phyloP scores from a whole-genome alignment of 2,329 filamentous ascomycete species.

The Herpotrichia juniperi region DNA sequence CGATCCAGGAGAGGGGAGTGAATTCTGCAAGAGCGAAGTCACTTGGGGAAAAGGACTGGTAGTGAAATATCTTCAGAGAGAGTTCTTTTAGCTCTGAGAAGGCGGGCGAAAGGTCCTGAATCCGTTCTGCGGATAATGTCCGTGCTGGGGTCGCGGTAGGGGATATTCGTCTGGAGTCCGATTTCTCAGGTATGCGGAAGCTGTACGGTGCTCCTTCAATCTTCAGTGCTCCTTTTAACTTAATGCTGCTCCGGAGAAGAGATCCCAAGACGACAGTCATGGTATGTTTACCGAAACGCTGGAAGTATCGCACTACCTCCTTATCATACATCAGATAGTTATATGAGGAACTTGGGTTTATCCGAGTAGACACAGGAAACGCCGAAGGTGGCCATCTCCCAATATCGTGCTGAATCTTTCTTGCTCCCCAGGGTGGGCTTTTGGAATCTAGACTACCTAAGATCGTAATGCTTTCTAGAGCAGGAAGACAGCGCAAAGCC shows the following conservation, averaged over 20 bases:
- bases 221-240: constrained; percentile 2
- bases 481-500: constrained; percentile 8
- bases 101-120: neutral
- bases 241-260: constrained; percentile 5
- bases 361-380: neutral
- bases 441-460: neutral
- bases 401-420: neutral
- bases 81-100: neutral
- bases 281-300: constrained; percentile 3
- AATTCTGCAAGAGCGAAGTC: neutral
- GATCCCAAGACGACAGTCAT: constrained; percentile 10
- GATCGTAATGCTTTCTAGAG: constrained; percentile 6
- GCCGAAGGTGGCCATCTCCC: neutral
- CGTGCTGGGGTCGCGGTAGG: constrained; percentile 6
- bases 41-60: neutral
- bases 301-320: neutral
- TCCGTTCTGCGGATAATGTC: constrained; percentile 6
- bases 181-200: constrained; percentile 1
- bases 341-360: neutral
- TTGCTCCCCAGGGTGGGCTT: neutral
- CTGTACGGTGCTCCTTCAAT: constrained; percentile 2
- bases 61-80: neutral
- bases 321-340: neutral
- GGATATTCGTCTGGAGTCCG: neutral
- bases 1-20: neutral